Percentiles rank a stretch among this genome's conserved stretches.
These are phyloP conservation scores for Exophiala dermatitidis DNA, from an alignment of 2,329 filamentous ascomycete genomes.

Conservation along the genomic window DNA sequence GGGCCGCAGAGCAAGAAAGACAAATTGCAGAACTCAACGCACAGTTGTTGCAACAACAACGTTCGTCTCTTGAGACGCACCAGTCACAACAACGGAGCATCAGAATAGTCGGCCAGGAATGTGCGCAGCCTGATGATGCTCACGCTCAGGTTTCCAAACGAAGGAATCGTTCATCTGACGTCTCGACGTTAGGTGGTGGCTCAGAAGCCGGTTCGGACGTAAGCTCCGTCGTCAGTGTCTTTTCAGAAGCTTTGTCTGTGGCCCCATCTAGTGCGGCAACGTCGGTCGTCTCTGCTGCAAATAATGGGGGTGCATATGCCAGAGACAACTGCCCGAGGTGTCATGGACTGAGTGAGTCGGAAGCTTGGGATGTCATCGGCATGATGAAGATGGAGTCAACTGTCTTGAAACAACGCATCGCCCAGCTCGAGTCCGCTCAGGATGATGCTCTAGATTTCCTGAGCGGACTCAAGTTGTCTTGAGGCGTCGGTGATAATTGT, in stretches of 20 bases:
- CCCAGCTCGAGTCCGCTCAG: conserved; percentile 48
- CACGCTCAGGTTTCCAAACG: conserved; percentile 26
- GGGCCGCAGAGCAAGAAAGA: conserved; percentile 50
- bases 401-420: conserved; percentile 46
- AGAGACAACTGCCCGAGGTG: conserved; percentile 36
- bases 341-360: conserved; percentile 35
- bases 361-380: conserved; percentile 49
- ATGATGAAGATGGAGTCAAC: conserved; percentile 50
- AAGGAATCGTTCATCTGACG: conserved; percentile 35
- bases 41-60: conserved; percentile 35
- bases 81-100: conserved; percentile 28
- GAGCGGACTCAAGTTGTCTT: conserved; percentile 19
- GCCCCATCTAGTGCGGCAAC: conserved; percentile 14
- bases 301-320: conserved; percentile 7
- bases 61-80: conserved; percentile 11
- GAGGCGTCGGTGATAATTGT: neutral
- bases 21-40: conserved; percentile 47
- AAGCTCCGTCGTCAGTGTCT: conserved; percentile 44
- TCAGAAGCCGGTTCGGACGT: conserved; percentile 56
- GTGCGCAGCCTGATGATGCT: conserved; percentile 29
- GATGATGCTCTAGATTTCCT: conserved; percentile 47
- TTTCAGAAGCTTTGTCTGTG: conserved; percentile 34
- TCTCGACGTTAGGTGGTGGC: conserved; percentile 45
- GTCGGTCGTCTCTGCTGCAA: conserved; percentile 15
- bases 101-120: conserved; percentile 24